These are phyloP conservation scores for Cyphellophora europaea DNA, from an alignment of 2,329 filamentous ascomycete genomes.

Conservation along the genomic window DNA sequence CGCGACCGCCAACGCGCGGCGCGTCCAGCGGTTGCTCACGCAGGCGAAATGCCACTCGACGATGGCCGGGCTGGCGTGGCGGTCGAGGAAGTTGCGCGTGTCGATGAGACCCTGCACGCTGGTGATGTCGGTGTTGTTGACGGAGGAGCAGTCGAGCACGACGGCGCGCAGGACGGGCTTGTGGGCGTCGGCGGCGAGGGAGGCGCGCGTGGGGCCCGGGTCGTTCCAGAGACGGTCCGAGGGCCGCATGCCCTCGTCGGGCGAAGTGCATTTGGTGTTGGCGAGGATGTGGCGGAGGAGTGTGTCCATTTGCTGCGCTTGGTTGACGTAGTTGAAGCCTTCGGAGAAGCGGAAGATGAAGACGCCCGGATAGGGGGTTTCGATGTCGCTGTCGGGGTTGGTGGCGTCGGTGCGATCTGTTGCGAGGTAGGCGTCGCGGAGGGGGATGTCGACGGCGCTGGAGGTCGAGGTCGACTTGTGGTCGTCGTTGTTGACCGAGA, in stretches of 20 bases:
- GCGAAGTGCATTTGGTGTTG: slow-evolving; percentile 37
- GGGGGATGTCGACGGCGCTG: slow-evolving; percentile 6
- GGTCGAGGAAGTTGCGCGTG: slow-evolving; percentile 44
- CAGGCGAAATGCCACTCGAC: slow-evolving; percentile 40
- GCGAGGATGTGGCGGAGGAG: slow-evolving; percentile 38
- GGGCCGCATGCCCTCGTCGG: slow-evolving; percentile 20
- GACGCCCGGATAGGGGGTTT: slow-evolving; percentile 43
- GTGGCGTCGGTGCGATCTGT: slow-evolving; percentile 42
- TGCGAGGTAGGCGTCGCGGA: slow-evolving; percentile 38
- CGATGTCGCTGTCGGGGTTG: slow-evolving; percentile 38
- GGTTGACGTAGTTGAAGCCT: slow-evolving; percentile 49
- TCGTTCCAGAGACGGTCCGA: slow-evolving; percentile 49
- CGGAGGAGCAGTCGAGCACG: slow-evolving; percentile 46
- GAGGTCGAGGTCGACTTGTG: slow-evolving; percentile 15
- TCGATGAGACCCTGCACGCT: slow-evolving; percentile 46
- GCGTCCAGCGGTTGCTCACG: slow-evolving; percentile 47
- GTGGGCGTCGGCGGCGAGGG: slow-evolving; percentile 20
- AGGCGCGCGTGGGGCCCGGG: slow-evolving; percentile 24
- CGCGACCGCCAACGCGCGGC: slow-evolving; percentile 44
- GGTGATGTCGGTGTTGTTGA: slow-evolving; percentile 49
- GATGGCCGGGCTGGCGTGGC: slow-evolving; percentile 32
- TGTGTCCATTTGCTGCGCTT: slow-evolving; percentile 41
- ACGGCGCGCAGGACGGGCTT: slow-evolving; percentile 45
- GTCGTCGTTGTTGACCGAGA: slow-evolving; percentile 15
- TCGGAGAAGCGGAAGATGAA: slow-evolving; percentile 48